Evolutionary conservation across 176 grass and related monocot species (phyloP), one percentile per base, ranked within the genome.

Genomic region (Bonia amplexicaulis): DNA sequence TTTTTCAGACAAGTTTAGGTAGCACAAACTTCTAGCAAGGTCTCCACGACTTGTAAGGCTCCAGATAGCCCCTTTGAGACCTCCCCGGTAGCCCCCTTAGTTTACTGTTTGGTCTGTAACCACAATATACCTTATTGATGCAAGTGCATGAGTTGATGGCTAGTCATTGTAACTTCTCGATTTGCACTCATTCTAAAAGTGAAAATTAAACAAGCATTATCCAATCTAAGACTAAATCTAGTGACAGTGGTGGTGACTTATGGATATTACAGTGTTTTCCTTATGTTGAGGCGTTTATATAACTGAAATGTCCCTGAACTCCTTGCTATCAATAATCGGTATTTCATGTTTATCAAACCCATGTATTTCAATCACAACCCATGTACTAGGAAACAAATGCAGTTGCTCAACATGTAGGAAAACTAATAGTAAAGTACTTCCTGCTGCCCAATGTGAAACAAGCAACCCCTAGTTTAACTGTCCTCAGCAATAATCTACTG

Each of bases 391-490:
- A 66, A 81, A 23, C 12, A 37, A 81, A 57, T 25, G 41, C 9
- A 14, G 23, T 14, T 25, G 27, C 25, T 63, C 25, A 12, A 25
- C n/a, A 63, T 63, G 23, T 2, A 49, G 29, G 44, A 29, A 20
- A 80, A 47, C 1, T n/a, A 89, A 6, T n/a, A 49, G 12, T 84
- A 70, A 87, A 79, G 29, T 25, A 80, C 6, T 80, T 61, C 2
- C 19, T 44, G 51, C 5, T 74, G 54, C 31, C 49, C 52, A 83
- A 59, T 16, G 67, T 27, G 59, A 83, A 80, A 69, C 58, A 83
- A 60, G 41, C 40, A 67, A 45, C 35, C 40, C 22, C 0, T 46
- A 12, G 53, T 9, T 25, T 3, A 19, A 39, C 20, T 16, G 12
- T 74, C 52, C 20, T 39, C 23, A 35, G 33, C 1, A 12, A 33